Base-by-base conservation (phyloP, 164 flowering plant genomes). In the Dillenia turbinata region DNA sequence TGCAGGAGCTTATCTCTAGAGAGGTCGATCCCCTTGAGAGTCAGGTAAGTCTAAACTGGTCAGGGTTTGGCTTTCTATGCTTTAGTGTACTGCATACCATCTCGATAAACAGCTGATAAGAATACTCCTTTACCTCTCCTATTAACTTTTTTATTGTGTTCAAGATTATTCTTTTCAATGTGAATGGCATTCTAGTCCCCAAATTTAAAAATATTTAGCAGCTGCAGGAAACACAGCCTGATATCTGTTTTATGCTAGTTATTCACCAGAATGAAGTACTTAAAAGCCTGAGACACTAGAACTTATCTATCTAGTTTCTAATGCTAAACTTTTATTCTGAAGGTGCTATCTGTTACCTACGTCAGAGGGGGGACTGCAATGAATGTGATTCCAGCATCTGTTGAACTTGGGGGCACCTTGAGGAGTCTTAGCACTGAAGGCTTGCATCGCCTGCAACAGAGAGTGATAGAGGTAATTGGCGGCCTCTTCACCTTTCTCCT, bases 401-500 rank as follows among this genome's bases (percentile, higher is more conserved):
- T 88, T 58, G 83, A 80, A 64, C 67, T 92, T 64, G 95, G 96
- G 9, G 98, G 98, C 49, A 83, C 91, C 44, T 71, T 89, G 58
- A 82, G 96, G 69, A 87, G 98, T 75, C 91, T 88, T 55, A 81
- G 95, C n/a, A 83, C 88, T 19, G 81, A 85, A 61, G 91, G 90
- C 47, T 71, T 92, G 70, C 64, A 61, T 62, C 72, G 68, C 58
- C 87, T 92, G 44, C 81, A 50, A 66, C 52, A 52, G 46, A 83
- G 96, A 69, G 69, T 86, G 52, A 81, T 79, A 72, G 92, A 92
- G 98, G 98, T 87, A 74, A 52, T 6, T 26, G 40, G 40, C 7
- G 40, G 5, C 7, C 44, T 45, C 49, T 14, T 24, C 45, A 17
- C 3, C n/a, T 1, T 68, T 60, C 40, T 44, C 14, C 9, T 26